Base-by-base conservation (phyloP, 495 filamentous ascomycete genomes). In the Penicilliopsis zonata region DNA sequence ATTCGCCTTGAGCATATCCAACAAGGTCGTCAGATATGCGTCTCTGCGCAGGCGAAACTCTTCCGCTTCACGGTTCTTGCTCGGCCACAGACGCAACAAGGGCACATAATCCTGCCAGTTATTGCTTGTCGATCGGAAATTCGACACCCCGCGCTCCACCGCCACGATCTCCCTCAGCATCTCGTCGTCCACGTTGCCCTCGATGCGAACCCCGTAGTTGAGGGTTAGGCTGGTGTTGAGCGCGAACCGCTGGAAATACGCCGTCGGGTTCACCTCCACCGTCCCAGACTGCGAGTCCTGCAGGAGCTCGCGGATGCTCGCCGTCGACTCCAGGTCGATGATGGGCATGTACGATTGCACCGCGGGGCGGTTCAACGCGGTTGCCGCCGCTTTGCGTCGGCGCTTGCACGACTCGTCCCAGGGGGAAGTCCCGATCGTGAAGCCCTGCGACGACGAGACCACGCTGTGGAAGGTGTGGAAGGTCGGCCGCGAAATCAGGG, bases 321-420 rank as follows among this genome's bases (percentile, higher is more conserved):
- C 61, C 20, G 66, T 76, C 13, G 65, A 64, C 43, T 82, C 78
- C 14, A 80, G 66, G 39, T 82, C 77, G 31, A 83, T 73, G 43
- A 80, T 74, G 1, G 77, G 79, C 74, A 80, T 80, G 45, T 78
- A 84, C 0, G 67, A 70, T 33, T 76, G 72, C 1, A 76, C 69
- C 0, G 77, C 74, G 1, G 76, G 71, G 12, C 70, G 58, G 52
- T 84, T 84, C 7, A 84, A 52, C 0, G 78, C 78, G 0, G 76
- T 80, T 2, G 77, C 78, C 0, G 79, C 78, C 0, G 76, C 75
- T 57, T 82, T 82, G 28, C 78, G 62, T 5, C 77, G 67, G 5
- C 66, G 63, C 52, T 84, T 84, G 58, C 76, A 80, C 25, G 70
- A 76, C 33, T 80, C 78, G 44, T 81, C 76, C 77, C 77, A 84